Percentiles rank a stretch among this genome's conserved stretches.
Conservation (phyloP, 2,329 filamentous ascomycete species). For the Fusarium mexicanum region DNA sequence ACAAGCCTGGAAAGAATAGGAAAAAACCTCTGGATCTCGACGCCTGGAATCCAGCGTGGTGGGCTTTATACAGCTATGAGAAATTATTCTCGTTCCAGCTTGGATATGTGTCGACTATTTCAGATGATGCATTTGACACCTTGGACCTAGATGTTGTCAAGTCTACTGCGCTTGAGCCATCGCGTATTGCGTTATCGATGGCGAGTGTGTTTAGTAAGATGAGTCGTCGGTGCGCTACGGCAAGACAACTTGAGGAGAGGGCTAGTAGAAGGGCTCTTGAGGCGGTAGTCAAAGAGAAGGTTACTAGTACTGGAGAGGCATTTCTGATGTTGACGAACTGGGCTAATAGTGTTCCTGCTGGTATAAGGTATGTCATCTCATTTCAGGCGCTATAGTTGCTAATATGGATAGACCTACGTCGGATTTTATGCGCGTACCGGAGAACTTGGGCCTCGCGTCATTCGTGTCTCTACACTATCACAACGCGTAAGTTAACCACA, state of each 20-base stretch:
- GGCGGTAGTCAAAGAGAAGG: background rate
- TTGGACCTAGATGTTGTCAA: background rate
- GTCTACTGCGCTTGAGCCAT: accelerated
- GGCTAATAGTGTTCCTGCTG: background rate
- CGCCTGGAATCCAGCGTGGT: background rate
- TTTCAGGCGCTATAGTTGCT: accelerated
- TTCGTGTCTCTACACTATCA: constrained; percentile 6
- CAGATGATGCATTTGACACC: background rate
- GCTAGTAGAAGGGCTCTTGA: background rate
- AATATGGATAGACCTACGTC: background rate
- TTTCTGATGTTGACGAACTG: background rate
- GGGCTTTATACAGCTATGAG: constrained; percentile 7
- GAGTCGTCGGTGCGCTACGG: background rate
- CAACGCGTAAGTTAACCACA: background rate
- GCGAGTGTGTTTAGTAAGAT: background rate
- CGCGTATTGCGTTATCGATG: background rate
- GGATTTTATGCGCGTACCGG: background rate
- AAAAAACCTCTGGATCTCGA: background rate
- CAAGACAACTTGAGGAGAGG: background rate
- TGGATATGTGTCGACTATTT: background rate
- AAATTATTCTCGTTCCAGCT: background rate
- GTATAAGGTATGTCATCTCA: background rate
- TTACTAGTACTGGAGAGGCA: background rate
- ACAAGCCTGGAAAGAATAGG: accelerated
- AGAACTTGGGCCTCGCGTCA: background rate